Conservation (phyloP, 352 stramenopile genomes). For the Phytophthora vignae region DNA sequence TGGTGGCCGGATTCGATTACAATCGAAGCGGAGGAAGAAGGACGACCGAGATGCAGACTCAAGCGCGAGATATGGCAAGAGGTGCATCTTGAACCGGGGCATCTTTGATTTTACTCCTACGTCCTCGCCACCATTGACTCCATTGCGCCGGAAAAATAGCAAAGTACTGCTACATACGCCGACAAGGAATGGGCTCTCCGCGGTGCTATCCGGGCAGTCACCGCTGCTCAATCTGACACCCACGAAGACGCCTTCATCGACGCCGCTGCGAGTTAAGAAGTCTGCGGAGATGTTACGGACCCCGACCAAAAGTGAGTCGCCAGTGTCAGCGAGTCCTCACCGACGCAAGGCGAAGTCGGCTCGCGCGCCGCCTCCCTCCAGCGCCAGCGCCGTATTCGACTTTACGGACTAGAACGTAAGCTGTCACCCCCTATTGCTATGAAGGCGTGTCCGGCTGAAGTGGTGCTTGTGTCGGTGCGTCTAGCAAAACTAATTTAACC, state of each 20-base stretch:
- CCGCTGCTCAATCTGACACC: slow-evolving; percentile 34
- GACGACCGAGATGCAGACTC: background rate
- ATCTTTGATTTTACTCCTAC: slow-evolving; percentile 10
- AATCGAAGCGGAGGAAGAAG: slow-evolving; percentile 33
- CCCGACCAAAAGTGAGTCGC: slow-evolving; percentile 11
- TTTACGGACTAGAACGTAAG: slow-evolving; percentile 30
- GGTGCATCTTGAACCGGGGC: background rate
- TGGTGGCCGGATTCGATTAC: background rate
- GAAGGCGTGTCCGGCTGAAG: background rate
- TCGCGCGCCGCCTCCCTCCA: slow-evolving; percentile 10
- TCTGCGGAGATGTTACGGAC: slow-evolving; percentile 11
- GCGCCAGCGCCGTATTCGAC: slow-evolving; percentile 36
- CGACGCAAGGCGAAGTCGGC: slow-evolving; percentile 32
- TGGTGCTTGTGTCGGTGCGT: background rate
- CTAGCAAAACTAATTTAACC: background rate
- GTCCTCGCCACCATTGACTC: slow-evolving; percentile 14
- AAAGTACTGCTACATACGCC: slow-evolving; percentile 30
- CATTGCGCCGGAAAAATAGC: slow-evolving; percentile 11
- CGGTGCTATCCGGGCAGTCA: slow-evolving; percentile 18
- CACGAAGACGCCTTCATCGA: slow-evolving; percentile 28
- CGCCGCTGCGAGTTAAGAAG: slow-evolving; percentile 17
- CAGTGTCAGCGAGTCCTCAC: slow-evolving; percentile 18
- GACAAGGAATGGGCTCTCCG: slow-evolving; percentile 20
- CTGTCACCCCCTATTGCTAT: background rate
- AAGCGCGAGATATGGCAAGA: background rate